A percentile compares a stretch with the other conserved stretches of the same genome.
Conservation (phyloP, 768 basidiomycete genomes). For the Serendipita sp. region DNA sequence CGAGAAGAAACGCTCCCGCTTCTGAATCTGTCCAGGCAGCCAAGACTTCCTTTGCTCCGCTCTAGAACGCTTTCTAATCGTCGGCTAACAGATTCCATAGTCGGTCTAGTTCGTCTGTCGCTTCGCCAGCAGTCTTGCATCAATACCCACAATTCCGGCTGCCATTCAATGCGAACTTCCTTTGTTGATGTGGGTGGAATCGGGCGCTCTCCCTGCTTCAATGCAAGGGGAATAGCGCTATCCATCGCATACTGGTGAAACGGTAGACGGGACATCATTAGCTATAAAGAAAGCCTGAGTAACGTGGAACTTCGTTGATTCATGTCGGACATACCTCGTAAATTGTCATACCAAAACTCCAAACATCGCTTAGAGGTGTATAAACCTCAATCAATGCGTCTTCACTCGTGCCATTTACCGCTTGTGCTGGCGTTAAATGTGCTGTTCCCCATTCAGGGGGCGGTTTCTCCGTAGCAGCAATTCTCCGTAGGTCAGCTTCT, state of each 20-base stretch:
- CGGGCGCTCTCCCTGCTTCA: background rate
- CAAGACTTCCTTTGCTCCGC: background rate
- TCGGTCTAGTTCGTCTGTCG: background rate
- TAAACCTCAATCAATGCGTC: background rate
- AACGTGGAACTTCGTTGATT: background rate
- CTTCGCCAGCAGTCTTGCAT: slow-evolving; percentile 1
- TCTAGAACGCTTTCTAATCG: background rate
- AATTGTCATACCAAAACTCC: slow-evolving; percentile 3
- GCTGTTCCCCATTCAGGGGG: background rate
- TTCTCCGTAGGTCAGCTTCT: background rate
- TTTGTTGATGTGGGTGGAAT: background rate
- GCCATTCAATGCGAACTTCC: background rate
- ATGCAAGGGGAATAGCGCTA: background rate
- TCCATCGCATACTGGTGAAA: background rate
- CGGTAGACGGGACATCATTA: background rate
- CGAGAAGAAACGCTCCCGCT: background rate
- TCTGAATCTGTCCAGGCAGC: background rate
- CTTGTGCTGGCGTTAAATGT: background rate
- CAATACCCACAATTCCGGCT: background rate
- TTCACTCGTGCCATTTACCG: background rate
- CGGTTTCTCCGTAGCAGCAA: background rate
- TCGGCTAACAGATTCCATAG: background rate
- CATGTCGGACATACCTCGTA: background rate
- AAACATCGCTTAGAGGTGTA: slow-evolving; percentile 1
- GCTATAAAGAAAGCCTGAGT: background rate